These are phyloP conservation scores for Spatholobus suberectus DNA, from an alignment of 306 rosid species.

Conservation along the genomic window DNA sequence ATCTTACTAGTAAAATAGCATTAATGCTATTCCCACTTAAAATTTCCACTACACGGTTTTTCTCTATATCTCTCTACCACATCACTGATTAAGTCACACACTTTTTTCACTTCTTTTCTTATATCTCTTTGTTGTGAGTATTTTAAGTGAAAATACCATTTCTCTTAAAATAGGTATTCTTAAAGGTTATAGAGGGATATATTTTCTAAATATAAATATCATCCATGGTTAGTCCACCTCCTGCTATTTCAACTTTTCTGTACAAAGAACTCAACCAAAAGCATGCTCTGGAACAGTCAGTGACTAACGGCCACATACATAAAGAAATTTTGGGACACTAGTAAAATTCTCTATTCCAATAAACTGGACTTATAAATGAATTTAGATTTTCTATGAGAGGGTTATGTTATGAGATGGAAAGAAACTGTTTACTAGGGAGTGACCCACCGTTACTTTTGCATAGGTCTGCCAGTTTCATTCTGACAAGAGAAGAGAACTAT, in stretches of 20 bases:
- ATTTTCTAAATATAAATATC: neutral
- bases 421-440: constrained; percentile 3
- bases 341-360: neutral
- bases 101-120: neutral
- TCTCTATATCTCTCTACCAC: neutral
- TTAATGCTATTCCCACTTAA: constrained; percentile 3
- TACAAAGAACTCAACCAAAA: neutral
- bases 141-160: neutral
- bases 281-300: neutral
- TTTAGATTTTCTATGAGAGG: neutral
- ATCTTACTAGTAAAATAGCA: neutral
- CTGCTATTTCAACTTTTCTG: neutral
- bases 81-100: neutral
- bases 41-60: neutral
- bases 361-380: constrained; percentile 34
- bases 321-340: constrained; percentile 8
- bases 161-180: neutral
- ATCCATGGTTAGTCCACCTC: neutral
- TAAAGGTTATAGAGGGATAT: neutral
- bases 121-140: neutral
- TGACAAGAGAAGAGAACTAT: neutral
- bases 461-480: neutral
- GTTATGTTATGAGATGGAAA: constrained; percentile 2
- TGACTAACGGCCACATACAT: constrained; percentile 3
- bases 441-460: neutral